phyloP scores from a whole-genome alignment of 2,329 filamentous ascomycete species.

The Fusarium chlamydosporum region DNA sequence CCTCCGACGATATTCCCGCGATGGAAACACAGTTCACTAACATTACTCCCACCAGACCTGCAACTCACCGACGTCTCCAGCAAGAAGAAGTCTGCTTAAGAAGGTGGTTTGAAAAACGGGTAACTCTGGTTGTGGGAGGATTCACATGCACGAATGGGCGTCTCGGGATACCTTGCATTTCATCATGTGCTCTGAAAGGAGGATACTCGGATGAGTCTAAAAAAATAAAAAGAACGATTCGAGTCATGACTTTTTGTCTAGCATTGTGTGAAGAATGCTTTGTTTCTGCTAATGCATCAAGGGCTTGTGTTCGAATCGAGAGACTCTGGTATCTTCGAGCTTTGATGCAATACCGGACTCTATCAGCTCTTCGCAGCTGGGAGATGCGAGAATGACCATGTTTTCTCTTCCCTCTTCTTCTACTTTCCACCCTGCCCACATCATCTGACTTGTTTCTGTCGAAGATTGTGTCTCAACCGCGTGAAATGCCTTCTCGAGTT shows the following conservation, averaged over 20 bases:
- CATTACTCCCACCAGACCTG: constrained; percentile 59
- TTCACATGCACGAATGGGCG: constrained; percentile 65
- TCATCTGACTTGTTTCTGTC: constrained; percentile 50
- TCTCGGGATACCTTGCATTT: constrained; percentile 70
- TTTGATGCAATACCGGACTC: constrained; percentile 47
- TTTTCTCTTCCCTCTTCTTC: constrained; percentile 57
- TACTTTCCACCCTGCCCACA: constrained; percentile 60
- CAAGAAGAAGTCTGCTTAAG: constrained; percentile 61
- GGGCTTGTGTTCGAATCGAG: constrained; percentile 47
- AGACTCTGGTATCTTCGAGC: constrained; percentile 39
- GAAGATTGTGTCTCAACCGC: constrained; percentile 53
- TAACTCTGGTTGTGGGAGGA: constrained; percentile 52
- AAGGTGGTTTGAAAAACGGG: constrained; percentile 48
- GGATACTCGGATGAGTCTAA: constrained; percentile 58
- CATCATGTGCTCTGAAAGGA: constrained; percentile 59
- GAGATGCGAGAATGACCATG: constrained; percentile 59
- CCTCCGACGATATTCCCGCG: constrained; percentile 8
- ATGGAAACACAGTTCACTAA: constrained; percentile 16
- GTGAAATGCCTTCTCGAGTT: constrained; percentile 55
- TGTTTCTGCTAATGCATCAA: constrained; percentile 44
- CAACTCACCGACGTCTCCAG: constrained; percentile 68
- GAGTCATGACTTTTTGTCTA: constrained; percentile 47
- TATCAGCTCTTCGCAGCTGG: constrained; percentile 55
- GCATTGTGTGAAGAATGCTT: constrained; percentile 28
- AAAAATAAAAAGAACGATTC: constrained; percentile 55